phyloP scores from a whole-genome alignment of 164 flowering plant genomes.

The Magnolia changhungtana region DNA sequence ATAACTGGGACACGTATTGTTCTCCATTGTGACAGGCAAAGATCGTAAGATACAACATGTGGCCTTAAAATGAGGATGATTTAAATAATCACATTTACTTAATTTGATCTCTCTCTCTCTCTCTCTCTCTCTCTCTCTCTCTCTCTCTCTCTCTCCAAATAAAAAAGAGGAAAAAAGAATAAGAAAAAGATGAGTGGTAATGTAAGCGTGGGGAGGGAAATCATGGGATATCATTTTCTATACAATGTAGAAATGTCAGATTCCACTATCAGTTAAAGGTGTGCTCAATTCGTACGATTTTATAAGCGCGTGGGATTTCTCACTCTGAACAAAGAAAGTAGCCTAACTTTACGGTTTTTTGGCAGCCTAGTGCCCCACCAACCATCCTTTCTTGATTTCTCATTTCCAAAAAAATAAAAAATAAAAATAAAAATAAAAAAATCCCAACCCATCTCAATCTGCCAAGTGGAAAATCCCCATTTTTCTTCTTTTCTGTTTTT shows the following conservation, averaged over 20 bases:
- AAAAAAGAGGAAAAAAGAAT: not conserved
- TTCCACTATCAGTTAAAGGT: not conserved
- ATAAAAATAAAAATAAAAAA: too few relatives aligned
- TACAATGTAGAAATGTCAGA: constrained; percentile 1
- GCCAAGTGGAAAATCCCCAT: not conserved
- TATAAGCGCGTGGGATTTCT: not conserved
- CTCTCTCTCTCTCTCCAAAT: not conserved
- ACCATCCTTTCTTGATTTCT: not conserved
- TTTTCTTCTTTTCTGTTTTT: not conserved
- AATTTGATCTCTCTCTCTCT: not conserved
- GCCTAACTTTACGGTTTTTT: not conserved
- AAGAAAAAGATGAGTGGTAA: not conserved
- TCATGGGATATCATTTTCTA: not conserved
- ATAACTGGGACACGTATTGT: not conserved
- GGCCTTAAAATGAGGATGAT: not conserved
- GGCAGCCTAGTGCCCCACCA: not conserved
- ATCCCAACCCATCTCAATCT: not conserved
- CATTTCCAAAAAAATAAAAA: not conserved
- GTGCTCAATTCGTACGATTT: not conserved
- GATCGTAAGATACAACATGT: not conserved
- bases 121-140: not conserved
- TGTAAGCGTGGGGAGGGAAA: not conserved
- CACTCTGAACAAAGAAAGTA: not conserved
- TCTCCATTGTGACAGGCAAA: not conserved
- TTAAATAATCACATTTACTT: not conserved